Percentiles rank a stretch among this genome's conserved stretches.
These are phyloP conservation scores for Lavandula angustifolia DNA, from an alignment of 257 asterid genomes.

Conservation along the genomic window DNA sequence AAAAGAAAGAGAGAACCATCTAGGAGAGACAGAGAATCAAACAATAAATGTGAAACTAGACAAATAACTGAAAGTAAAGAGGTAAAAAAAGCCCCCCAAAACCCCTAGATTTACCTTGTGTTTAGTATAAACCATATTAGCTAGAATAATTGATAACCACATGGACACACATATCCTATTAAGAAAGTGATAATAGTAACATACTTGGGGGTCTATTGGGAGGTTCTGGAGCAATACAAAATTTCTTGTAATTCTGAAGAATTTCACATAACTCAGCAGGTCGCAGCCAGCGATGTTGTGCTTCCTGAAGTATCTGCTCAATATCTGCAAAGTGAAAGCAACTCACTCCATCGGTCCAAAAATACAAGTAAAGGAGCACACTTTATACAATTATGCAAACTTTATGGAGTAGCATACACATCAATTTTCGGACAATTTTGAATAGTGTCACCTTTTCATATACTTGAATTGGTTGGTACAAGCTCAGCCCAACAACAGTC, in stretches of 20 bases:
- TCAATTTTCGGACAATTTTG: background rate
- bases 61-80: conserved; percentile 11
- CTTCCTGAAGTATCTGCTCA: conserved; percentile 77
- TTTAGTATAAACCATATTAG: too few relatives aligned
- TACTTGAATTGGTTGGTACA: background rate
- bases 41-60: conserved; percentile 13
- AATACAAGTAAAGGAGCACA: background rate
- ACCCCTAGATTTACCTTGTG: too few relatives aligned
- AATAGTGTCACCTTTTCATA: background rate
- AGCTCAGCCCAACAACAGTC: background rate
- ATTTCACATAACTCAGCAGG: conserved; percentile 93
- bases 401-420: background rate
- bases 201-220: conserved; percentile 79
- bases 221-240: conserved; percentile 76
- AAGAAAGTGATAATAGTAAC: conserved; percentile 19
- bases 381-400: background rate
- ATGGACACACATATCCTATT: conserved; percentile 4
- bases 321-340: conserved; percentile 63
- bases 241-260: conserved; percentile 65
- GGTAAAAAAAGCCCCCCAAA: too few relatives aligned
- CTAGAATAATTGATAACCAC: background rate
- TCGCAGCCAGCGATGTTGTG: conserved; percentile 84
- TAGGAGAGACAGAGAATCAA: conserved; percentile 36
- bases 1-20: conserved; percentile 94
- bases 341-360: conserved; percentile 21